Evolutionary conservation across 129 eudicot species (phyloP), one percentile per base, ranked within the genome.

Genomic region (Cynara cardunculus): DNA sequence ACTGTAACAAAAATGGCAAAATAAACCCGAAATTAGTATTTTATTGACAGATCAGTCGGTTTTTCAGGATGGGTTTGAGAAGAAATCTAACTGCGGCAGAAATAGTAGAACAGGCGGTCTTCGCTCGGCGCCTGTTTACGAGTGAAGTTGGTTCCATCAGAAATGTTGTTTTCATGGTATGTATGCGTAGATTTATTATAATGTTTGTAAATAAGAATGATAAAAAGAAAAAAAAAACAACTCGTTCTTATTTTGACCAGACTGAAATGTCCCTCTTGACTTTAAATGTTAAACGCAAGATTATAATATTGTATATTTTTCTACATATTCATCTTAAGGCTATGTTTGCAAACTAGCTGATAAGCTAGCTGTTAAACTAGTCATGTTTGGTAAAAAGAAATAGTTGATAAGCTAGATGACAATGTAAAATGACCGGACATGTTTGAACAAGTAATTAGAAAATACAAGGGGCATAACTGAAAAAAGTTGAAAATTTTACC

Each of bases 91-190:
- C 94, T 14, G 73, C 97, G 8, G 97, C 94, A 22, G 97, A 95
- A 89, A 95, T 95, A 84, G 97, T 95, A 76, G 99, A 95, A 83
- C 97, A 95, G 85, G 91, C 94, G 6, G 97, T 95, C 11, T 79
- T 89, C 69, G 99, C 97, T 25, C 89, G 97, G 32, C 92, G 93
- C 44, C 69, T 92, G 82, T 86, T 95, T 78, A 87, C 96, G 9
- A 77, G 82, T 85, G 91, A 89, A 87, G 94, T 92, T 71, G 97
- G 97, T 69, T 64, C 89, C 79, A 92, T 95, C 26, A 87, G 89
- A 22, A 95, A 95, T 79, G 99, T 92, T 76, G 99, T 95, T 59
- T 95, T 95, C 90, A 95, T 95, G 97, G 97, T 92, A 81, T n/a
- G 85, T 46, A 56, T 27, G 28, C 28, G n/a, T 62, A 27, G 22